phyloP scores from a whole-genome alignment of 257 asterid species.

The Cordia subcordata region DNA sequence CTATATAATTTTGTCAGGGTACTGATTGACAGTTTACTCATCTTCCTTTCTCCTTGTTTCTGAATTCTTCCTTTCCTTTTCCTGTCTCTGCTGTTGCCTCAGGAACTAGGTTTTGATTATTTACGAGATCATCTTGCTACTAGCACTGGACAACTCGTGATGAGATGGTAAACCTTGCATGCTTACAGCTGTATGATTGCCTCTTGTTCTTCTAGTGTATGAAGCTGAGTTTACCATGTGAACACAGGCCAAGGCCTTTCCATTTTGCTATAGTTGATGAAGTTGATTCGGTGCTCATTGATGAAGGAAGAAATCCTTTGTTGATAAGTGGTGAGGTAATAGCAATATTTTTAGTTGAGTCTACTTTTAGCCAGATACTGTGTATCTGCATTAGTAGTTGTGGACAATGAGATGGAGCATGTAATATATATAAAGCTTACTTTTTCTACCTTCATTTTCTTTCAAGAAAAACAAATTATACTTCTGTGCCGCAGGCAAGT shows the following conservation, averaged over 20 bases:
- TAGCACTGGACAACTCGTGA: conserved; percentile 73
- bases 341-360: conserved; percentile 11
- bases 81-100: conserved; percentile 16
- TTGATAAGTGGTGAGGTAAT: conserved; percentile 92
- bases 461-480: too few species aligned
- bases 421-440: too few species aligned
- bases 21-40: conserved; percentile 1
- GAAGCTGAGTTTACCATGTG: conserved; percentile 15
- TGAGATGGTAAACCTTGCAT: conserved; percentile 79
- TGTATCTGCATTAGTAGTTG: neutral
- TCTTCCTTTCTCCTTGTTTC: too few species aligned
- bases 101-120: conserved; percentile 99
- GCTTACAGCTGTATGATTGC: conserved; percentile 12
- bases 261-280: conserved; percentile 98
- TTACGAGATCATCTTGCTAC: conserved; percentile 84
- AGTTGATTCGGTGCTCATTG: conserved; percentile 96
- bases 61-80: conserved; percentile 10
- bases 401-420: neutral
- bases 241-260: conserved; percentile 92
- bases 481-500: conserved; percentile 48
- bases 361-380: neutral
- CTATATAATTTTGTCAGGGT: neutral
- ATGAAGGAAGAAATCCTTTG: conserved; percentile 97
- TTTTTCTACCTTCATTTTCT: too few species aligned
- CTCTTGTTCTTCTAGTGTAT: conserved; percentile 8